Evolutionary conservation across 306 rosid species (phyloP).

Genomic region (Malus fusca): DNA sequence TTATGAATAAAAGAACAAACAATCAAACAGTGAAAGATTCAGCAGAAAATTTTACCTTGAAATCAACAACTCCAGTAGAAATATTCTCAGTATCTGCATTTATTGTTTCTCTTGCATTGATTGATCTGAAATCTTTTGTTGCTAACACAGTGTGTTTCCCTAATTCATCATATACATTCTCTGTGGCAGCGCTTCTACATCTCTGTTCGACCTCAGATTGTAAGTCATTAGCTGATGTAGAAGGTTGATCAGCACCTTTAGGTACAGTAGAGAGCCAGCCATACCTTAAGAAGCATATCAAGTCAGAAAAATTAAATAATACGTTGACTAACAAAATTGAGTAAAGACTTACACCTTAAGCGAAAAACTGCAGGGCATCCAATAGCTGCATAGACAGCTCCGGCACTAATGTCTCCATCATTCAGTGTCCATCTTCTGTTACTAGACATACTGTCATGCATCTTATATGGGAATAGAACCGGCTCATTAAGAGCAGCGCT

Average conservation of each 20-base stretch:
- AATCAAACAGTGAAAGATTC: not conserved
- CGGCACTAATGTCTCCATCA: slow-evolving; percentile 43
- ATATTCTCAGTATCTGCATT: slow-evolving; percentile 30
- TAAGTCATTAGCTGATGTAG: slow-evolving; percentile 19
- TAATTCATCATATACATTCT: slow-evolving; percentile 19
- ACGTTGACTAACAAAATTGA: not conserved
- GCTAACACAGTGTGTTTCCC: slow-evolving; percentile 18
- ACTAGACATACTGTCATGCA: slow-evolving; percentile 21
- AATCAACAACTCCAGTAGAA: slow-evolving; percentile 17
- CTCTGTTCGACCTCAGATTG: slow-evolving; percentile 21
- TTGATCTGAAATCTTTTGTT: slow-evolving; percentile 22
- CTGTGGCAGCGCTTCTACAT: slow-evolving; percentile 13
- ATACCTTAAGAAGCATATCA: slow-evolving; percentile 46
- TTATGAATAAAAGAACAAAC: not conserved
- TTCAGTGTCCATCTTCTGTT: slow-evolving; percentile 58
- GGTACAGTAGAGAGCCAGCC: slow-evolving; percentile 61
- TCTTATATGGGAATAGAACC: slow-evolving; percentile 50
- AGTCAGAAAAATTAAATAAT: slow-evolving; percentile 20
- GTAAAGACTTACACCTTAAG: slow-evolving; percentile 49
- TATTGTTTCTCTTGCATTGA: slow-evolving; percentile 24
- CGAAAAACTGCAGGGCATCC: slow-evolving; percentile 74
- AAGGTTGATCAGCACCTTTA: slow-evolving; percentile 17
- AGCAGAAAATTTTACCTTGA: slow-evolving; percentile 26
- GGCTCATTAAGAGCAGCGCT: slow-evolving; percentile 54
- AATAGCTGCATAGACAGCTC: slow-evolving; percentile 59